These are phyloP conservation scores for Dioszegia crocea DNA, from an alignment of 768 basidiomycete genomes.

Conservation along the genomic window DNA sequence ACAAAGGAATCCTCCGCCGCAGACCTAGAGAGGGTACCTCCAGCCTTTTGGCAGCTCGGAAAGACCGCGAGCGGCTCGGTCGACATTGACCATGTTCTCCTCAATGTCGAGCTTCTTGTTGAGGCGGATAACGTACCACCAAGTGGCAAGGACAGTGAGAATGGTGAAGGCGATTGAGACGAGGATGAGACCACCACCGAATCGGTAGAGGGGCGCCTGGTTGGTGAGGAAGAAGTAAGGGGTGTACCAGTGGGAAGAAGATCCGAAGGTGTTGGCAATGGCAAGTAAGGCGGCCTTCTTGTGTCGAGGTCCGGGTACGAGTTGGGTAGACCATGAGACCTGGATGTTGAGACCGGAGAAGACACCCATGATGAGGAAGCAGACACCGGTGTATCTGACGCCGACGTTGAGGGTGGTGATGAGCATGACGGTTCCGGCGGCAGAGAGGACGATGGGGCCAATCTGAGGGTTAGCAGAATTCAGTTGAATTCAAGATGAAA, in stretches of 20 bases:
- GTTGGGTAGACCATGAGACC: constrained; percentile 15
- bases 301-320: constrained; percentile 12
- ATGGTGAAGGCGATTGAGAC: constrained; percentile 16
- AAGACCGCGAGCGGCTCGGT: constrained; percentile 1
- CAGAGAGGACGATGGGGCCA: constrained; percentile 12
- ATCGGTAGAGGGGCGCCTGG: constrained; percentile 12
- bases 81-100: constrained; percentile 11
- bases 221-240: constrained; percentile 19
- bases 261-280: constrained; percentile 17
- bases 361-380: constrained; percentile 21
- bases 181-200: constrained; percentile 16
- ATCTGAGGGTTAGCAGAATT: not conserved
- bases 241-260: constrained; percentile 16
- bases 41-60: constrained; percentile 11
- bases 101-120: constrained; percentile 13
- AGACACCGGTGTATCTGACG: constrained; percentile 18
- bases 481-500: not conserved
- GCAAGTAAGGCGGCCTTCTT: constrained; percentile 14
- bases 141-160: constrained; percentile 6
- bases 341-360: constrained; percentile 19
- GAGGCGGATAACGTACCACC: constrained; percentile 13
- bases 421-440: constrained; percentile 15
- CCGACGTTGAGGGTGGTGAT: constrained; percentile 15
- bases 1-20: not conserved
- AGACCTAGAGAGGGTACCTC: constrained; percentile 12